Percentiles rank a stretch among this genome's conserved stretches.
Conservation (phyloP, 75 land plant genomes). For the Cryptomeria japonica region DNA sequence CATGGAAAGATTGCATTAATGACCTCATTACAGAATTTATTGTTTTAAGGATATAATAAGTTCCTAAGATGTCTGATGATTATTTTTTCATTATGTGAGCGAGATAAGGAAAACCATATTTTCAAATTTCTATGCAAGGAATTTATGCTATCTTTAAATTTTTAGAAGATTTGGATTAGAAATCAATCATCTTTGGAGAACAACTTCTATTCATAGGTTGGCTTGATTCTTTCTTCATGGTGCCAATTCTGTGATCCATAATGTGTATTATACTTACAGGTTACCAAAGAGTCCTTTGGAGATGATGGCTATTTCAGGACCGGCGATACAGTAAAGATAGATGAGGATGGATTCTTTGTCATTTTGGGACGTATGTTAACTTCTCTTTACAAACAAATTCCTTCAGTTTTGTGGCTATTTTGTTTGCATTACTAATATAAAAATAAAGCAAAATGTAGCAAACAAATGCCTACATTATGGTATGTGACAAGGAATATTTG, state of each 20-base stretch:
- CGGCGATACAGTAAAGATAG: slow-evolving; percentile 88
- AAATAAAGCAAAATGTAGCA: no score
- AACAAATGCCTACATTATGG: no score
- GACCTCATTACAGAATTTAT: background rate
- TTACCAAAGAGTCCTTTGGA: slow-evolving; percentile 78
- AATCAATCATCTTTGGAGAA: background rate
- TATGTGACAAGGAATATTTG: no score
- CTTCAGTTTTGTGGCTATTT: background rate
- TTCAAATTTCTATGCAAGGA: background rate
- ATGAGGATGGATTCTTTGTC: slow-evolving; percentile 87
- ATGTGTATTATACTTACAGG: slow-evolving; percentile 31
- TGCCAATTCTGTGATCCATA: background rate
- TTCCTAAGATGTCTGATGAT: background rate
- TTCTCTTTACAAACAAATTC: background rate
- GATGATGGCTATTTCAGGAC: slow-evolving; percentile 97
- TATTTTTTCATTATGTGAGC: background rate
- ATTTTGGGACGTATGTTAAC: slow-evolving; percentile 88
- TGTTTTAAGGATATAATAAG: background rate
- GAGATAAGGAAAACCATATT: background rate
- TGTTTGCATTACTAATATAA: background rate
- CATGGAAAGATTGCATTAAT: background rate
- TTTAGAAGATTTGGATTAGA: background rate
- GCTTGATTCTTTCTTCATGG: background rate
- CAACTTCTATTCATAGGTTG: background rate
- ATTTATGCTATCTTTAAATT: background rate